phyloP scores from a whole-genome alignment of 2,329 filamentous ascomycete species.

The Incumbomyces delicatus region DNA sequence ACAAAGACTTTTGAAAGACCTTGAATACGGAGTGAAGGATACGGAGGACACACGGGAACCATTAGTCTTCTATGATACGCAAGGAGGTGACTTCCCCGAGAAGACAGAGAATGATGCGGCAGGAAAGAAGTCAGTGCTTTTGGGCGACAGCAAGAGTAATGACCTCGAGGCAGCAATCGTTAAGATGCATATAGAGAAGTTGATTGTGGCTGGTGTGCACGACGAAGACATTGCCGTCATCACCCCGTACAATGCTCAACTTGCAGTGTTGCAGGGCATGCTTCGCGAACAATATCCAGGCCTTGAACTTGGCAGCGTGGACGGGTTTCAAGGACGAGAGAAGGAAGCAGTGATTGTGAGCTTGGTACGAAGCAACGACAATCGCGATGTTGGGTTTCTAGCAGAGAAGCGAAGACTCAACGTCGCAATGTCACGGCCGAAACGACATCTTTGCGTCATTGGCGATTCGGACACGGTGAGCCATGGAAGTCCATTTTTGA shows the following conservation, averaged over 20 bases:
- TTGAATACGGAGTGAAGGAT: slow-evolving; percentile 67
- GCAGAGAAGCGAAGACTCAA: slow-evolving; percentile 87
- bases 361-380: slow-evolving; percentile 81
- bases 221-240: slow-evolving; percentile 84
- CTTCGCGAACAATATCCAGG: slow-evolving; percentile 74
- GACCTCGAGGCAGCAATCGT: slow-evolving; percentile 81
- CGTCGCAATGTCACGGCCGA: slow-evolving; percentile 93
- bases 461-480: slow-evolving; percentile 88
- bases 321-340: slow-evolving; percentile 93
- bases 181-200: slow-evolving; percentile 60
- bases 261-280: slow-evolving; percentile 63
- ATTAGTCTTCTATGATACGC: slow-evolving; percentile 89
- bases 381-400: slow-evolving; percentile 84
- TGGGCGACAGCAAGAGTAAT: slow-evolving; percentile 80
- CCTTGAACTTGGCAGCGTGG: slow-evolving; percentile 90
- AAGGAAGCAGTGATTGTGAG: slow-evolving; percentile 93
- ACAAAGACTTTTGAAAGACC: slow-evolving; percentile 60
- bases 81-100: slow-evolving; percentile 86
- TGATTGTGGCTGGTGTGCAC: slow-evolving; percentile 67
- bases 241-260: slow-evolving; percentile 92
- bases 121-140: slow-evolving; percentile 38
- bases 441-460: slow-evolving; percentile 78
- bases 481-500: slow-evolving; percentile 77
- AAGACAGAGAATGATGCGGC: slow-evolving; percentile 57
- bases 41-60: slow-evolving; percentile 83